Conservation (phyloP, 257 asterid genomes). For the Phtheirospermum japonicum region DNA sequence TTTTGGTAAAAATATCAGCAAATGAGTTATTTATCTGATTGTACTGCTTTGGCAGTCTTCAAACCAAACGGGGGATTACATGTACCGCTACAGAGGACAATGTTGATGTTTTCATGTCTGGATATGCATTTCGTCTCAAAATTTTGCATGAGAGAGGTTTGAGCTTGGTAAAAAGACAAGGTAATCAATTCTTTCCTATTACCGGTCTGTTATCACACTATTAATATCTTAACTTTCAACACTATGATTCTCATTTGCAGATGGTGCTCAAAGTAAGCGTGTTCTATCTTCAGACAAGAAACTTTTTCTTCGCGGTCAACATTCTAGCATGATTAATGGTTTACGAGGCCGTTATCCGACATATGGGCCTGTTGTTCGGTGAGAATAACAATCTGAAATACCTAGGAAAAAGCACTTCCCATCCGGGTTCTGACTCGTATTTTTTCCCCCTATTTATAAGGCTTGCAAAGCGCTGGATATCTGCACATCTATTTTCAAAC, state of each 20-base stretch:
- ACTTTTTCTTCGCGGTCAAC: conserved; percentile 75
- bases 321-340: conserved; percentile 88
- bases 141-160: conserved; percentile 92
- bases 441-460: conserved; percentile 29
- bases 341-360: conserved; percentile 82
- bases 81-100: conserved; percentile 84
- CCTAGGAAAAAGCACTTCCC: conserved; percentile 1
- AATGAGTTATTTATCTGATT: conserved; percentile 31
- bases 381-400: conserved; percentile 25
- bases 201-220: conserved; percentile 17
- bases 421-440: conserved; percentile 18
- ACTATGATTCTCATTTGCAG: conserved; percentile 28
- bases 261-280: conserved; percentile 47
- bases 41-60: conserved; percentile 59
- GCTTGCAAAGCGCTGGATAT: conserved; percentile 98
- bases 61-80: conserved; percentile 53
- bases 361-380: conserved; percentile 87
- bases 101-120: conserved; percentile 80
- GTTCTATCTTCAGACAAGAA: conserved; percentile 64
- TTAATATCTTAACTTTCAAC: conserved; percentile 10
- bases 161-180: conserved; percentile 52
- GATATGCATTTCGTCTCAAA: conserved; percentile 93
- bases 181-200: conserved; percentile 38
- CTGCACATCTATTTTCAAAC: conserved; percentile 84
- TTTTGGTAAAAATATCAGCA: conserved; percentile 17